Evolutionary conservation across 495 filamentous ascomycete species (phyloP), one percentile per base, ranked within the genome.

Genomic region (Aspergillus mulundensis): DNA sequence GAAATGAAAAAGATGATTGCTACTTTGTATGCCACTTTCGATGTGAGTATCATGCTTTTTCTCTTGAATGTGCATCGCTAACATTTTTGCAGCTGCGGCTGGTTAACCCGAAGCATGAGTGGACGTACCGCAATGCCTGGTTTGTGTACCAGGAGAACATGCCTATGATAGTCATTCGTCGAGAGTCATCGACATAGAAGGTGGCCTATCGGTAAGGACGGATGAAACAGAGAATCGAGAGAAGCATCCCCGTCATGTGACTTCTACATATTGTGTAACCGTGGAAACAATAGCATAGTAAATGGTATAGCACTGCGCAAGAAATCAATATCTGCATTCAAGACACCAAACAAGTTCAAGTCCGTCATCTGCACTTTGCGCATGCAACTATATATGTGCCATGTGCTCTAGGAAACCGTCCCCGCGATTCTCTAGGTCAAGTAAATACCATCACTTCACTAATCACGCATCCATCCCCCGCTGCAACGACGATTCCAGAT

Each of bases 401-500:
- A 40, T 32, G 23, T 21, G 25, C 24, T 57, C 54, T 56, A 56
- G 46, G 28, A 50, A 57, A 57, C 45, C 54, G 54, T 44, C 45
- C 58, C 61, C 48, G 61, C 61, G 57, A 63, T 54, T 60, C 48
- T 51, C 61, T 46, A 54, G 46, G 16, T 4, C 4, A 30, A 50
- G 21, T 41, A 43, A 43, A 32, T 30, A 53, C 24, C 16, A 42
- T 50, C 20, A 43, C 42, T 43, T 39, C 7, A 50, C 30, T 43
- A 23, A 57, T 36, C 58, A 56, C 43, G 81, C 86, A 71, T 94
- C 89, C 74, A 91, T 81, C 32, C 89, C 89, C 51, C 87, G 84
- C 63, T 89, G 86, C 63, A 97, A 75, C 61, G 95, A 94, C 57
- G 88, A 84, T 76, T 97, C 93, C 61, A 97, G 78, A 41, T 86